Percentiles rank a stretch among this genome's conserved stretches.
Conservation (phyloP, 257 asterid genomes). For the Linderniella brevidens region DNA sequence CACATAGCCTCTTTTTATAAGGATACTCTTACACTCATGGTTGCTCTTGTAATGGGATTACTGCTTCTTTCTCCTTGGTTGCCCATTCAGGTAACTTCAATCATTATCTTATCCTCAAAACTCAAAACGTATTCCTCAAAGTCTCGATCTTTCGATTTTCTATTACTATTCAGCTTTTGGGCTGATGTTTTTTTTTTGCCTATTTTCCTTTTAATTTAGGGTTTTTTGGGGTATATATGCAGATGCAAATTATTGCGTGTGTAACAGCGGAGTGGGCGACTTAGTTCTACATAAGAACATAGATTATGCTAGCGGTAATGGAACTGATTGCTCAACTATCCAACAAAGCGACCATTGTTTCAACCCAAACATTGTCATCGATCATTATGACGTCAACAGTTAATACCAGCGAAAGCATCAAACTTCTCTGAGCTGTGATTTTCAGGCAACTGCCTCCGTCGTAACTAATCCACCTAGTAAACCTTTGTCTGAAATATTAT, state of each 20-base stretch:
- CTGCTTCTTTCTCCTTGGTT: constrained; percentile 29
- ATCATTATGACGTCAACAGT: constrained; percentile 78
- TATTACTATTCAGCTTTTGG: neutral
- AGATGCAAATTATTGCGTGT: constrained; percentile 59
- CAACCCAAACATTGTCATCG: constrained; percentile 56
- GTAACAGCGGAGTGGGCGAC: constrained; percentile 35
- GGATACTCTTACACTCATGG: constrained; percentile 23
- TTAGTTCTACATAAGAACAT: constrained; percentile 37
- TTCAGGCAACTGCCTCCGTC: constrained; percentile 37
- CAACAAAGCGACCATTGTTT: constrained; percentile 44
- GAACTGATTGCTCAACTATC: constrained; percentile 63
- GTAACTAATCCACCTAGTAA: constrained; percentile 30
- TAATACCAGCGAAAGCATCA: constrained; percentile 52
- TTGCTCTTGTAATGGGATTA: constrained; percentile 26
- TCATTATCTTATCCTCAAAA: neutral
- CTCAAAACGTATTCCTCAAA: too few relatives aligned
- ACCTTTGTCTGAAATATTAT: constrained; percentile 2
- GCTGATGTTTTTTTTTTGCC: neutral
- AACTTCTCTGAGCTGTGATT: constrained; percentile 46
- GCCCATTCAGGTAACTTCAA: constrained; percentile 23
- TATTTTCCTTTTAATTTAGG: neutral
- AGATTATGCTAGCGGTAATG: constrained; percentile 80
- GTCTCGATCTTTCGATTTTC: neutral
- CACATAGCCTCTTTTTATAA: too few relatives aligned
- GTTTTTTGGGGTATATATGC: neutral